These are phyloP conservation scores for Glaciozyma martinii DNA, from an alignment of 768 basidiomycete species.

Conservation along the genomic window DNA sequence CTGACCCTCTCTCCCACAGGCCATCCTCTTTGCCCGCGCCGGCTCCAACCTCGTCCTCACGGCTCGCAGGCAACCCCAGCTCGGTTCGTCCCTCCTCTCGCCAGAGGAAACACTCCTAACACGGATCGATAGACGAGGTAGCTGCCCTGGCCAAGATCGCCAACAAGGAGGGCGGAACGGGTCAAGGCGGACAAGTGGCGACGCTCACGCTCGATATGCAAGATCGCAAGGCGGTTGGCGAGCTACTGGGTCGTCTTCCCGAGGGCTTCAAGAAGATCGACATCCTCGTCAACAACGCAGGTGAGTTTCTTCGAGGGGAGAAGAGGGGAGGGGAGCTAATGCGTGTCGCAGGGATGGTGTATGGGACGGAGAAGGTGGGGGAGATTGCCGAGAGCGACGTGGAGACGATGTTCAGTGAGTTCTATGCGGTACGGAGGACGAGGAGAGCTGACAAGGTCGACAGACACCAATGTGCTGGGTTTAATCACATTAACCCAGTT, in stretches of 20 bases:
- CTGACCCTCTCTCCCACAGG: background rate
- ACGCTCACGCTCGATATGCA: conserved; percentile 23
- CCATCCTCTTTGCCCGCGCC: conserved; percentile 28
- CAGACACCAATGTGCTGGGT: conserved; percentile 57
- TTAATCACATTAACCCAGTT: conserved; percentile 59
- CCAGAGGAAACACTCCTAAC: too few species aligned
- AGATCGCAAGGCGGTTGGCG: conserved; percentile 15
- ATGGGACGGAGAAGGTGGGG: conserved; percentile 78
- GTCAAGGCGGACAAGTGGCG: conserved; percentile 20
- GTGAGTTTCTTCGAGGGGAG: background rate
- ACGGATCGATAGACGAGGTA: background rate
- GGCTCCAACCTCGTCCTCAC: conserved; percentile 29
- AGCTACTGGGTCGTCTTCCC: conserved; percentile 16
- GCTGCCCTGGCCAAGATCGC: conserved; percentile 5
- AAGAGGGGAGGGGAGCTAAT: background rate
- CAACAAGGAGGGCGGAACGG: conserved; percentile 17
- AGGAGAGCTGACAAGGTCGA: background rate
- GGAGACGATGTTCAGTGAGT: conserved; percentile 70
- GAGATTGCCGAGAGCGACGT: conserved; percentile 65
- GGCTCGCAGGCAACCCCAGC: conserved; percentile 26
- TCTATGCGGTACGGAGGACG: background rate
- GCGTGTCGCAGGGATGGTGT: conserved; percentile 63
- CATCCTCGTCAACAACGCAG: conserved; percentile 33
- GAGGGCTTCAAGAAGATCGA: conserved; percentile 22
- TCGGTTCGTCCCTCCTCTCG: conserved; percentile 3